Base-by-base conservation (phyloP, 768 basidiomycete species). In the Boletus speciosus region DNA sequence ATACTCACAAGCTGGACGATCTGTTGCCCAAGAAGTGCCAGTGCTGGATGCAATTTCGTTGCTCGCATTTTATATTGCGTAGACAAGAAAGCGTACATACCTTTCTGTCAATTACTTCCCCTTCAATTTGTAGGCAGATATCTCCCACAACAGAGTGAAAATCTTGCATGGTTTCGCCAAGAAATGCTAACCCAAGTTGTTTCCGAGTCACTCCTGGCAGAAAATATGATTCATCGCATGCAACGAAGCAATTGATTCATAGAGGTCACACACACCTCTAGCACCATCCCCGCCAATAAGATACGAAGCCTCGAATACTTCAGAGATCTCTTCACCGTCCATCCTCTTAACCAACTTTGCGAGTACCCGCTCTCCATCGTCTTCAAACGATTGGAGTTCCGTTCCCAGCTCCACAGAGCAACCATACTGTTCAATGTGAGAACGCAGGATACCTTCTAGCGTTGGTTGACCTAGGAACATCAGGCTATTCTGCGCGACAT, bases 201-300 rank as follows among this genome's bases (percentile, higher is more conserved):
- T 74, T 76, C 23, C 80, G 66, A 7, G 70, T 70, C 4, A 68
- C 40, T 11, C 66, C 76, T 76, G 29, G 32, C n/a, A 34, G 16
- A 32, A 23, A 36, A 43, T 11, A 2, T 16, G 19, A 23, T 23
- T 9, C 6, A 29, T 16, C 15, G 6, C 36, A 29, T n/a, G 15
- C 15, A 19, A 34, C 5, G 14, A 31, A 47, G 11, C 7, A n/a
- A 11, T 11, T 14, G 16, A 14, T 23, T 23, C 5, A 25, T 23
- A 23, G 27, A 42, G 11, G 11, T 49, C 7, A 55, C 25, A 29
- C 61, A 19, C 14, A 66, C 68, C 60, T 45, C 54, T 66, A 0
- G 73, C 78, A 15, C 76, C 76, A 54, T 79, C 80, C 0, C 73
- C 64, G 2, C 77, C 77, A 14, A 79, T 62, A 0, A 80, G 56